Conservation (phyloP, 2,329 filamentous ascomycete genomes). For the Fusarium scirpi region DNA sequence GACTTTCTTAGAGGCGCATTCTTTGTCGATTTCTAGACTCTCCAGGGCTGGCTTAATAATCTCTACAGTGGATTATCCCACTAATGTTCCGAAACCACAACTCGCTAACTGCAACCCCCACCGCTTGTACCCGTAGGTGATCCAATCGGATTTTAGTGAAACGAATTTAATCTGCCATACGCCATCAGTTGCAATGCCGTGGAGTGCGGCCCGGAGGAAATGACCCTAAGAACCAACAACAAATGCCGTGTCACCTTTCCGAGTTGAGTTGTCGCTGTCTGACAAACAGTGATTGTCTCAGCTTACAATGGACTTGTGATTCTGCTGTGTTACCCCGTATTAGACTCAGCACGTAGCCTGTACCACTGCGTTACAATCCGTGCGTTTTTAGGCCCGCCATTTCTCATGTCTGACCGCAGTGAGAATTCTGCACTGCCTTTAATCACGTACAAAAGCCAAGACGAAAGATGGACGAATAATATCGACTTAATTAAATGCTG, state of each 20-base stretch:
- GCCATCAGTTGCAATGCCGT: slow-evolving; percentile 22
- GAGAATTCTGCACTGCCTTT: not conserved
- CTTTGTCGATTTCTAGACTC: not conserved
- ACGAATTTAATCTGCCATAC: slow-evolving; percentile 18
- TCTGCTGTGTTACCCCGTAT: slow-evolving; percentile 28
- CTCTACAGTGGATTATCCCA: slow-evolving; percentile 22
- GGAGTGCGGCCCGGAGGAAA: slow-evolving; percentile 14
- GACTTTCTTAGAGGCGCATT: not conserved
- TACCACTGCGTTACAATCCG: not conserved
- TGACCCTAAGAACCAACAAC: not conserved
- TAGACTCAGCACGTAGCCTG: not conserved
- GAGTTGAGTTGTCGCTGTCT: not conserved
- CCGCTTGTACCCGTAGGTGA: not conserved
- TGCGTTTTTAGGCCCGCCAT: not conserved
- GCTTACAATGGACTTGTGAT: too few species aligned
- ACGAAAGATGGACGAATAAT: not conserved
- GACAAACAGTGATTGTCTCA: too few species aligned
- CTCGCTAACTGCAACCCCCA: not conserved
- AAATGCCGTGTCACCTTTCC: slow-evolving; percentile 17
- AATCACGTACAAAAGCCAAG: too few species aligned
- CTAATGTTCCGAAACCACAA: slow-evolving; percentile 23
- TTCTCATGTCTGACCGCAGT: slow-evolving; percentile 13
- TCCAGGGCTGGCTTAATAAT: not conserved
- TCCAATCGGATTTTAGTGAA: slow-evolving; percentile 33
- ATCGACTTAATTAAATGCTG: not conserved